phyloP scores from a whole-genome alignment of 345 rosid genomes.

The rapeseed (Brassica napus) region Da-Ae NC_063442.1:479501-480000 shows the following conservation, averaged over 20 bases:
- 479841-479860: neutral
- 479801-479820: conserved; percentile 3
- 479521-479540: conserved; percentile 81
- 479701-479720: neutral
- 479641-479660: conserved; percentile 18
- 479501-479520: conserved; percentile 74
- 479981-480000: conserved; percentile 17
- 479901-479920: conserved; percentile 1
- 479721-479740: neutral
- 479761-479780: neutral
- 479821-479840: neutral
- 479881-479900: neutral
- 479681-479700: conserved; percentile 21
- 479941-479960: neutral
- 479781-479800: neutral
- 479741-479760: neutral
- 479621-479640: neutral
- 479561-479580: conserved; percentile 61
- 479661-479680: conserved; percentile 23
- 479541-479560: conserved; percentile 76
- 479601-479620: neutral
- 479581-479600: neutral
- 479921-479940: neutral
- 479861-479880: neutral
- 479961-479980: neutral